Evolutionary conservation across 306 rosid species (phyloP), one percentile per base, ranked within the genome.

Genomic region (Purshia tridentata): DNA sequence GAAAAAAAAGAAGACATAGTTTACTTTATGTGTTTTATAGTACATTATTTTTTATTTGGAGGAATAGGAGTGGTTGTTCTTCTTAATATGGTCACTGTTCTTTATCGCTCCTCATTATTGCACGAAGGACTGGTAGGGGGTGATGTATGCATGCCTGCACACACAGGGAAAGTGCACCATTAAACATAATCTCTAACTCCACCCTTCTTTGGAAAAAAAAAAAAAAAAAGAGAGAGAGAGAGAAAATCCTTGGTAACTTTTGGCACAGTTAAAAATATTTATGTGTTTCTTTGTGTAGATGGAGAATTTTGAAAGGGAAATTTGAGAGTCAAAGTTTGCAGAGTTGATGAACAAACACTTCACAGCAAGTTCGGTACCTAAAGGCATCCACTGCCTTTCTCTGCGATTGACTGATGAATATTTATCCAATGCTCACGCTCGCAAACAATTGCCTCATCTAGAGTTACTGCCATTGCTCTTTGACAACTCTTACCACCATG

Each of bases 331-430:
- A 49, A 95, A 87, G 81, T 88, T 91, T 86, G 56, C 91, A 52
- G 99, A 95, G 92, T 66, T 91, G 80, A 87, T 88, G 97, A 92
- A 91, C 84, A 95, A 91, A 74, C 99, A 95, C 82, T 90, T 90
- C 57, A 98, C 97, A 14, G 98, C 99, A 66, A 95, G 96, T 84
- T 95, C 99, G 11, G 48, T 95, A 74, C 99, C 99, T 67, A 95
- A 90, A 82, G 97, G 98, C n/a, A n/a, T n/a, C n/a, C n/a, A 95
- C 76, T 95, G 99, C 66, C 84, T 95, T 65, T 88, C 99, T 70
- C 86, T 95, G 83, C 99, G 98, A 58, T 86, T 95, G 87, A 95
- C 99, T 37, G 98, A 95, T 87, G 99, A 95, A 86, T 95, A 95
- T 78, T 91, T 98, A 8, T 95, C 99, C 47, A 95, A 91, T 83